Evolutionary conservation across 192 early-diverging fungal species (phyloP), one percentile per base, ranked within the genome.

Genomic region (Funneliformis mosseae): DNA sequence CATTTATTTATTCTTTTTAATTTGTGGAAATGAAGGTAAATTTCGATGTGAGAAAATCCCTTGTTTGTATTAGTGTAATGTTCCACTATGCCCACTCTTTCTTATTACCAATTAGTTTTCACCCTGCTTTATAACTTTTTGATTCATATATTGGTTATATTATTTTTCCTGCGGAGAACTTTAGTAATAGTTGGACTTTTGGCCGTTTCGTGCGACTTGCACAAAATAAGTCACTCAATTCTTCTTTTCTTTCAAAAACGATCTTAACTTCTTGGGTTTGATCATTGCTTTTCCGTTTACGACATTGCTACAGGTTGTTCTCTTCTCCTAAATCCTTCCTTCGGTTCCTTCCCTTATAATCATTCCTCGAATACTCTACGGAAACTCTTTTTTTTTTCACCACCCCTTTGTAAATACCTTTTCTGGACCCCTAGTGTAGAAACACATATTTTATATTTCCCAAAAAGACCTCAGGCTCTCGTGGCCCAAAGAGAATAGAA

Each of bases 211-310:
- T 70, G 68, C 68, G n/a, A 70, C 68, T 70, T 70, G 68, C 68
- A 70, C 68, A 70, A 70, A 70, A 70, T 70, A 70, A 70, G 68
- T 70, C 68, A 70, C 41, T 21, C 68, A 39, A 70, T 70, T 70
- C 68, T 70, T 70, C 39, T n/a, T 70, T 67, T 67, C 64, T 67
- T 67, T 14, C 64, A 67, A 67, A 63, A 70, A 70, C 68, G 68
- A 70, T 70, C 68, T 70, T 43, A 43, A 42, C 38, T 43, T 43
- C 39, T 70, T 39, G 28, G 68, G 38, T 16, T 23, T 70, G 68
- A 70, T 67, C 64, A 28, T 67, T 67, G 33, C 64, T 67, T 38
- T 28, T 38, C 42, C 68, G 38, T 70, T 70, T 70, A 70, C 68
- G 68, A 70, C 68, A 70, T 70, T 70, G 68, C 21, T n/a, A 70